Evolutionary conservation across 2,329 filamentous ascomycete species (phyloP).

Genomic region (Didymella exigua): DNA sequence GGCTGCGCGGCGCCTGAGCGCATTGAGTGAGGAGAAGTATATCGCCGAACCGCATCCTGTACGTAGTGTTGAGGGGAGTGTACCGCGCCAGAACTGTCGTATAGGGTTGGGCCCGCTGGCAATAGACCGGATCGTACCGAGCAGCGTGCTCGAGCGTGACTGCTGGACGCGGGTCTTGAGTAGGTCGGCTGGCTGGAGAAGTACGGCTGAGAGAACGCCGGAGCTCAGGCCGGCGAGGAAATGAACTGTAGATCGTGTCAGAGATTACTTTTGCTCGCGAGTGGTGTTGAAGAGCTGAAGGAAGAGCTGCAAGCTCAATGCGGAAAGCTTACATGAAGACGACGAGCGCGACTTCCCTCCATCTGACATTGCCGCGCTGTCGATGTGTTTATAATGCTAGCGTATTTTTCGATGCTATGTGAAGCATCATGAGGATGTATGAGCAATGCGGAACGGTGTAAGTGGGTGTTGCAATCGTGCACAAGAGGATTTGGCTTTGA

Average conservation of each 20-base stretch:
- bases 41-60: conserved; percentile 92
- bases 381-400: conserved; percentile 32
- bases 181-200: conserved; percentile 93
- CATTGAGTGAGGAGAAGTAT: conserved; percentile 90
- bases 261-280: neutral
- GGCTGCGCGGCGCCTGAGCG: conserved; percentile 71
- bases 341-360: conserved; percentile 56
- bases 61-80: conserved; percentile 87
- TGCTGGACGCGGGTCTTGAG: conserved; percentile 97
- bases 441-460: neutral
- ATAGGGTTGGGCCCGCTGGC: conserved; percentile 69
- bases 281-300: neutral
- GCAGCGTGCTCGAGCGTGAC: conserved; percentile 71
- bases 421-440: conserved; percentile 13
- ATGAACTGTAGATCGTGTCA: conserved; percentile 60
- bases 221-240: conserved; percentile 88
- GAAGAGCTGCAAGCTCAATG: conserved; percentile 20
- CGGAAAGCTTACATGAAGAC: conserved; percentile 51
- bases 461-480: conserved; percentile 1
- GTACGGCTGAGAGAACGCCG: conserved; percentile 83
- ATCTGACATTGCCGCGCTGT: conserved; percentile 57
- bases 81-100: conserved; percentile 86
- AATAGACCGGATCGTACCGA: conserved; percentile 71
- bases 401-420: neutral
- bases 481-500: neutral